Conservation (phyloP, 257 asterid species). For the Leptodermis oblonga region DNA sequence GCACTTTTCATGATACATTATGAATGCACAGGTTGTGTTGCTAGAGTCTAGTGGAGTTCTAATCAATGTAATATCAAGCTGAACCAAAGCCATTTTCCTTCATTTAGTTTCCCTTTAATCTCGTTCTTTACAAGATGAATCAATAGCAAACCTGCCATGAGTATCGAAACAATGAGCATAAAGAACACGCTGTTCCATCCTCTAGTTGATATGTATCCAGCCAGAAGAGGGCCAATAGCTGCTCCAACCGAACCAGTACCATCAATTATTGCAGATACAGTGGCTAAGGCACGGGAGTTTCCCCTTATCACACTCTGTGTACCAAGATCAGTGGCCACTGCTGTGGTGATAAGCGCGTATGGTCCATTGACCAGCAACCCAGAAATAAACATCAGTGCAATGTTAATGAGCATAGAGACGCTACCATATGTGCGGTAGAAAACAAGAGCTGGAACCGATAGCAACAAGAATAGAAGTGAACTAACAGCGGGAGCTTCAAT, state of each 20-base stretch:
- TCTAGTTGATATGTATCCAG: slow-evolving; percentile 83
- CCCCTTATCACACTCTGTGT: slow-evolving; percentile 58
- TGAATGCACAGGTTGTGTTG: neutral
- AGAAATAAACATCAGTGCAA: slow-evolving; percentile 53
- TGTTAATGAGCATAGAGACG: slow-evolving; percentile 58
- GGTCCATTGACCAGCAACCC: slow-evolving; percentile 92
- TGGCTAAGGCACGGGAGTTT: slow-evolving; percentile 80
- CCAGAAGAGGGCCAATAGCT: slow-evolving; percentile 89
- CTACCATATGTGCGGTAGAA: slow-evolving; percentile 71
- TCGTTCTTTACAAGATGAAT: slow-evolving; percentile 59
- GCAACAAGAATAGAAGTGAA: slow-evolving; percentile 48
- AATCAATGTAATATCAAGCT: slow-evolving; percentile 16
- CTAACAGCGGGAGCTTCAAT: slow-evolving; percentile 86
- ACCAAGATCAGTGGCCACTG: slow-evolving; percentile 96
- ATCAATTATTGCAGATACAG: slow-evolving; percentile 89
- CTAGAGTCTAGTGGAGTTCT: neutral
- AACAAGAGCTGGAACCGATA: slow-evolving; percentile 73
- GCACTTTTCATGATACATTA: neutral
- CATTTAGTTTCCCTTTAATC: slow-evolving; percentile 48
- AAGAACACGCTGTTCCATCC: slow-evolving; percentile 92
- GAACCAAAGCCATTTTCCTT: slow-evolving; percentile 78
- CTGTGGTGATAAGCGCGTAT: slow-evolving; percentile 83
- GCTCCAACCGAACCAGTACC: slow-evolving; percentile 98
- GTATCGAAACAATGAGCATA: slow-evolving; percentile 63
- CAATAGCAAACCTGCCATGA: slow-evolving; percentile 51